Conservation (phyloP, 345 rosid genomes). For the Eucalyptus marginata region DNA sequence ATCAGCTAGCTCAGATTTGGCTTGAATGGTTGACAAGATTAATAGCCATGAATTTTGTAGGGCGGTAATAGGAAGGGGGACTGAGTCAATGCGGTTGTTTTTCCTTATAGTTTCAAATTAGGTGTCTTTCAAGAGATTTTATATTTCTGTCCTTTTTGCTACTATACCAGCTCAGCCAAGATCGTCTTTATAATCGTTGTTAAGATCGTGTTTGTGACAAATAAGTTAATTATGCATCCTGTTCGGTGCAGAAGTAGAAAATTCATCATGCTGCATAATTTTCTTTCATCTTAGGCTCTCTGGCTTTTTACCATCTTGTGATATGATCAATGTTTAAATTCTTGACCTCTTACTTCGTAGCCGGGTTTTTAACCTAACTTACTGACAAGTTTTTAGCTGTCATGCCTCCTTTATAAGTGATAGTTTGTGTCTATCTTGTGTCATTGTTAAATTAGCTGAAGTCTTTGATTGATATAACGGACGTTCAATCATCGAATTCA, state of each 20-base stretch:
- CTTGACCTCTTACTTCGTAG: not conserved
- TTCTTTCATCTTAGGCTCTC: not conserved
- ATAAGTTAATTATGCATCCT: not conserved
- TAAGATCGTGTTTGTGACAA: not conserved
- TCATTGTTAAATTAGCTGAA: not conserved
- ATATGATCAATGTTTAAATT: not conserved
- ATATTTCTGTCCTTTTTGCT: not conserved
- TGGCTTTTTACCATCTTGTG: not conserved
- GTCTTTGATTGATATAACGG: not conserved
- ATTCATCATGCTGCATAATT: not conserved
- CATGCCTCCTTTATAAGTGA: not conserved
- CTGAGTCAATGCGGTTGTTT: not conserved
- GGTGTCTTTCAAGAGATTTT: not conserved
- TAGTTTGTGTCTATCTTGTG: not conserved
- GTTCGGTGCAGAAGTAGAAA: not conserved
- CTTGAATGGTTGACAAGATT: not conserved
- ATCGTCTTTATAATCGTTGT: not conserved
- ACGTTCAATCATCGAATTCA: not conserved
- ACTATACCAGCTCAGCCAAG: not conserved
- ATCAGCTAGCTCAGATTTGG: constrained; percentile 1
- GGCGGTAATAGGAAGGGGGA: not conserved
- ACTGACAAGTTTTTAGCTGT: not conserved
- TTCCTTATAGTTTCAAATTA: not conserved
- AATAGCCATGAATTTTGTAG: not conserved
- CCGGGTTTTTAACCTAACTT: not conserved